Evolutionary conservation across 176 grass and related monocot species (phyloP), one percentile per base, ranked within the genome.

Genomic region (Oryza brachyantha): DNA sequence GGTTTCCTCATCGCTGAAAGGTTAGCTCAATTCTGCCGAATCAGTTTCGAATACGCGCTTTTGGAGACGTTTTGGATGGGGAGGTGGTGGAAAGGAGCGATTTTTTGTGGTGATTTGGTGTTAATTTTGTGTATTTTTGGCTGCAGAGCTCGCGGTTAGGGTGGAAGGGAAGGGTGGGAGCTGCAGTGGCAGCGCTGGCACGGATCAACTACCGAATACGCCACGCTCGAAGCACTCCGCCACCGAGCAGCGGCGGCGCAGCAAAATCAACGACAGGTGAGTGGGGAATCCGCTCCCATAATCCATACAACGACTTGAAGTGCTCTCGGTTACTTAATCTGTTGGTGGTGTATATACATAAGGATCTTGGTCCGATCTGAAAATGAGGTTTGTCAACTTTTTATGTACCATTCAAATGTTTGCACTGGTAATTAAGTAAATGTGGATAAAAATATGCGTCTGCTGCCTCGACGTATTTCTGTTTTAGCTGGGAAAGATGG

Each of bases 201-300:
- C 79, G 8, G 94, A 97, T 84, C 88, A 93, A 27, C 69, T 81
- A 61, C 91, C 94, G 16, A 87, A 89, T 77, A 92, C 94, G n/a
- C 94, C 94, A 7, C 93, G 89, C 66, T 97, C 94, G 14, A 97
- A 97, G 82, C 94, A 97, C 70, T 97, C 94, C 13, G 94, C 94
- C 64, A 94, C 92, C 6, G 94, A 97, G 85, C 94, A 97, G 60
- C 90, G 91, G 29, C 74, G 94, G 59, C 93, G 94, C 70, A 92
- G 92, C 89, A 97, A 97, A 74, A 97, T 97, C 58, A 97, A 97
- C 78, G 94, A 97, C 74, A 94, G 94, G 94, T 90, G 42, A 32
- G 87, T 43, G 24, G 37, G 32, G 89, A 2, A 38, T 52, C 41
- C 41, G 29, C 22, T 73, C 60, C 24, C 9, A 5, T 39, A 25